Percentiles rank a stretch among this genome's conserved stretches.
These are phyloP conservation scores for Nicotiana sylvestris DNA, from an alignment of 257 asterid species.

Conservation along the genomic window DNA sequence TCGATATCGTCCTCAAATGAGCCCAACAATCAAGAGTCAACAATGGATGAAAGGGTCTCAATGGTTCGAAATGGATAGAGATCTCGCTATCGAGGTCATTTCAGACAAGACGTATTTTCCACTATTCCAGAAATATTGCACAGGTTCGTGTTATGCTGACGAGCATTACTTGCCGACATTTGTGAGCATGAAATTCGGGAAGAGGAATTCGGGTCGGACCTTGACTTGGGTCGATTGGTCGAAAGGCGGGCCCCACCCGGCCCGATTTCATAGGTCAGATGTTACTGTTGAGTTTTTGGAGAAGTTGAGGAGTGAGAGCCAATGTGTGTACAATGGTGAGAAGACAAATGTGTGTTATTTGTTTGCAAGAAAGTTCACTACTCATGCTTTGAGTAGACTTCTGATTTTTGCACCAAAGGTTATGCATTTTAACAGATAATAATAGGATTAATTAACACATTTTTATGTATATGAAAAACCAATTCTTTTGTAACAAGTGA, in stretches of 20 bases:
- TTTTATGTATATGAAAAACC: not conserved
- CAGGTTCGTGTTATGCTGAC: constrained; percentile 57
- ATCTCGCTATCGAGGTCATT: constrained; percentile 57
- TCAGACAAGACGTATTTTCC: constrained; percentile 49
- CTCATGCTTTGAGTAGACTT: constrained; percentile 54
- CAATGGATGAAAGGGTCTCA: constrained; percentile 93
- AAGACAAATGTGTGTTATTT: constrained; percentile 46
- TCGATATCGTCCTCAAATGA: constrained; percentile 48
- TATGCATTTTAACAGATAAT: constrained; percentile 51
- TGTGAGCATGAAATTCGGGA: constrained; percentile 39
- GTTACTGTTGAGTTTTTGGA: constrained; percentile 44
- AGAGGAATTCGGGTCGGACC: constrained; percentile 44
- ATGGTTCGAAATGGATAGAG: constrained; percentile 75
- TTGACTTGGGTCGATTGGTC: constrained; percentile 91
- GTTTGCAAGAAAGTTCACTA: constrained; percentile 80
- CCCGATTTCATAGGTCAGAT: constrained; percentile 37
- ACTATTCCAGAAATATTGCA: constrained; percentile 43
- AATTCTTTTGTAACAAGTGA: not conserved
- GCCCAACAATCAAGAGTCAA: constrained; percentile 37
- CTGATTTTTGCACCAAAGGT: constrained; percentile 62
- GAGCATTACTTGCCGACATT: constrained; percentile 86
- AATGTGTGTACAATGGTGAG: constrained; percentile 67
- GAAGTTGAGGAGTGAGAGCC: constrained; percentile 40
- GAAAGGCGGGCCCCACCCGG: constrained; percentile 80
- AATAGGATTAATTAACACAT: not conserved